These are phyloP conservation scores for Pseudoperonospora humuli DNA, from an alignment of 352 stramenopile genomes.

Conservation along the genomic window DNA sequence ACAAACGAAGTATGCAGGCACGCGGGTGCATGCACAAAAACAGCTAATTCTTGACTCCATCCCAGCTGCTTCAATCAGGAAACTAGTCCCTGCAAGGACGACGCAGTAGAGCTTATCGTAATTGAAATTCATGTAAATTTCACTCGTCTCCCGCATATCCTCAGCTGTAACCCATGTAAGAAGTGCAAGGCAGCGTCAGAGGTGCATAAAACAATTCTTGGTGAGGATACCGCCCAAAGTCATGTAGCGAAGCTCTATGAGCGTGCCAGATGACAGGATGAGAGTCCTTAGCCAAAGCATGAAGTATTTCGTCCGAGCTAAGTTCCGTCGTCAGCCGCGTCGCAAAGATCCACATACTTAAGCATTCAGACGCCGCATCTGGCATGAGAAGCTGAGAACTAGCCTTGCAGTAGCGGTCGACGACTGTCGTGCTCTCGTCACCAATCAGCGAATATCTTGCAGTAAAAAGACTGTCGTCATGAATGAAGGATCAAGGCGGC, in stretches of 20 bases:
- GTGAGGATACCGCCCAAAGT: background rate
- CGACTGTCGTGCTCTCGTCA: background rate
- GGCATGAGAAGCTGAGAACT: background rate
- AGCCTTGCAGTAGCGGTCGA: background rate
- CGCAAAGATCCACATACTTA: background rate
- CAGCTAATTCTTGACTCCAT: too few species aligned
- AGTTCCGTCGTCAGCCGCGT: background rate
- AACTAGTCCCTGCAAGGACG: too few species aligned
- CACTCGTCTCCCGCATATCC: background rate
- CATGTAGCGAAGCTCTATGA: background rate
- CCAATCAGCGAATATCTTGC: slow-evolving; percentile 1
- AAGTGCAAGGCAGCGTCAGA: background rate
- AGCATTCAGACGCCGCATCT: background rate
- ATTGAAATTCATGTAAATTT: background rate
- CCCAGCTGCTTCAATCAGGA: too few species aligned
- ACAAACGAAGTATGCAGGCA: too few species aligned
- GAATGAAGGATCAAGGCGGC: background rate
- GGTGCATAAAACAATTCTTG: background rate
- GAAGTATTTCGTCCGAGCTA: background rate
- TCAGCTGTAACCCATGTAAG: background rate
- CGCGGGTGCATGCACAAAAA: too few species aligned
- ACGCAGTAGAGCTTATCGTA: background rate
- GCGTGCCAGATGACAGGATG: background rate
- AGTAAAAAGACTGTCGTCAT: background rate
- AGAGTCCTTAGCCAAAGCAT: background rate